Evolutionary conservation across 2,329 filamentous ascomycete genomes (phyloP).

Genomic region (Aureobasidium sp.): DNA sequence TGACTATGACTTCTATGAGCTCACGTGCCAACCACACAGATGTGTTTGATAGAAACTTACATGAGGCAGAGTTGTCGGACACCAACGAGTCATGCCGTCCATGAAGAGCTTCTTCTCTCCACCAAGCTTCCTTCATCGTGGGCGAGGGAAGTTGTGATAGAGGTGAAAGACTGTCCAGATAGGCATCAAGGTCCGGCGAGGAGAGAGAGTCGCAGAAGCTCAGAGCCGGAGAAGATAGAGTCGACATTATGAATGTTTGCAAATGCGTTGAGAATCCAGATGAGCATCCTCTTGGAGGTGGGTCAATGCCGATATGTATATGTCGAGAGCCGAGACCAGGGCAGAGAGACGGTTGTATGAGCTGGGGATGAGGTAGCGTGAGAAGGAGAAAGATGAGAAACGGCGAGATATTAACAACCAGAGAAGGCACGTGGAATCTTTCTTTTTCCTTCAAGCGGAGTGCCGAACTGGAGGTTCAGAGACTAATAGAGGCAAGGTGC

Average conservation of each 20-base stretch:
- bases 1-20: background rate
- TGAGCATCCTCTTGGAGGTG: conserved; percentile 7
- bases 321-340: conserved; percentile 7
- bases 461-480: conserved; percentile 1
- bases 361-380: background rate
- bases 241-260: background rate
- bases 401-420: conserved; percentile 8
- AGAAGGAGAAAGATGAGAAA: background rate
- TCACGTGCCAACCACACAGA: background rate
- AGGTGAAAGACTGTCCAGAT: conserved; percentile 23
- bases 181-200: conserved; percentile 29
- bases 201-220: conserved; percentile 27
- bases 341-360: background rate
- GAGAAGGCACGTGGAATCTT: conserved; percentile 10
- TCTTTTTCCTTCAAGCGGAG: conserved; percentile 2
- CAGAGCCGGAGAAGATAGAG: conserved; percentile 25
- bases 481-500: conserved; percentile 8
- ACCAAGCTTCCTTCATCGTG: conserved; percentile 20
- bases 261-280: conserved; percentile 3
- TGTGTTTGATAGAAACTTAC: background rate
- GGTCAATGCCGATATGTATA: conserved; percentile 5
- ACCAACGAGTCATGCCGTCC: conserved; percentile 19
- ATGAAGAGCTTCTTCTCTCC: conserved; percentile 21
- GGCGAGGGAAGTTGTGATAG: conserved; percentile 29
- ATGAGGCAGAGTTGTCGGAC: conserved; percentile 8